Evolutionary conservation across 441 rosid species (phyloP).

Genomic region (Gossypium schwendimanii): DNA sequence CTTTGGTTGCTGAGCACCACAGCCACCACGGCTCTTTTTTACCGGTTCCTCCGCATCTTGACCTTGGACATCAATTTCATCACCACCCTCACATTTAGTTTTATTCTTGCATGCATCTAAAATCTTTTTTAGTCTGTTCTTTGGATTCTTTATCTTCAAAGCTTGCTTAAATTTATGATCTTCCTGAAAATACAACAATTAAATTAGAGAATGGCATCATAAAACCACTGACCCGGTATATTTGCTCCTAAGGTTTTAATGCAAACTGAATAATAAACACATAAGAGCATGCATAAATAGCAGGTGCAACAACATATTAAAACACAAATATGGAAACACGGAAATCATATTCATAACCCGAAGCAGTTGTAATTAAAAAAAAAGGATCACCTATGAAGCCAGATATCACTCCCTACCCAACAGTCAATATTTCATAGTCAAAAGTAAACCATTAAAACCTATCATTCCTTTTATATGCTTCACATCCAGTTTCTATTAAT

Average conservation of each 20-base stretch:
- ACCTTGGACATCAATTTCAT: slow-evolving; percentile 61
- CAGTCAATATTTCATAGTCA: background rate
- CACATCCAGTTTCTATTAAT: background rate
- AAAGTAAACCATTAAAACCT: background rate
- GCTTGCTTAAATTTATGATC: slow-evolving; percentile 97
- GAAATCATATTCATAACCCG: background rate
- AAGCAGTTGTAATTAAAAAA: background rate
- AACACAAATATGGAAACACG: background rate
- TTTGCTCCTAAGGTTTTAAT: background rate
- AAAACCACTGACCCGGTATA: background rate
- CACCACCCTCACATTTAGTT: slow-evolving; percentile 88
- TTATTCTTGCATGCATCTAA: slow-evolving; percentile 90
- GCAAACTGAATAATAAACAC: background rate
- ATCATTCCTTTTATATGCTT: background rate
- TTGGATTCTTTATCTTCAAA: slow-evolving; percentile 83
- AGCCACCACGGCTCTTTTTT: slow-evolving; percentile 84
- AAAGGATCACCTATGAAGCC: background rate
- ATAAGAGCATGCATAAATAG: background rate
- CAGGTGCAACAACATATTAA: background rate
- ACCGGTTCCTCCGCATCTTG: slow-evolving; percentile 70
- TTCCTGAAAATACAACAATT: slow-evolving; percentile 36
- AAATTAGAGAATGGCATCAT: background rate
- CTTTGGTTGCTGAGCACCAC: slow-evolving; percentile 63
- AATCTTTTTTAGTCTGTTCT: slow-evolving; percentile 78
- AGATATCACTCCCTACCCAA: background rate